Conservation (phyloP, 306 rosid species). For the Casuarina cunninghamiana region DNA sequence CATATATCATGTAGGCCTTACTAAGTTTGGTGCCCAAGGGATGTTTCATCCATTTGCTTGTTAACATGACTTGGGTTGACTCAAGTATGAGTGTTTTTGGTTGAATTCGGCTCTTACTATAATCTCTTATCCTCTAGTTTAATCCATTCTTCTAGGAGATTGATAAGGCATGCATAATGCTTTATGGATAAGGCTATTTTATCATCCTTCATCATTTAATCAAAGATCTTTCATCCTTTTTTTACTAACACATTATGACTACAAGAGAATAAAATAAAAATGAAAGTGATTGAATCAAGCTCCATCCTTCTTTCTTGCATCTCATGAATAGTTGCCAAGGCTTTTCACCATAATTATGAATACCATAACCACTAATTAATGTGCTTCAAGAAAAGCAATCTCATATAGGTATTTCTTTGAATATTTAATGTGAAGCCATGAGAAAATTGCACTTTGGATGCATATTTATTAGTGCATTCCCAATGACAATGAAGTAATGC, state of each 20-base stretch:
- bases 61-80: too few species aligned
- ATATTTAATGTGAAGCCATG: slow-evolving; percentile 36
- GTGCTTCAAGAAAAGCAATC: slow-evolving; percentile 65
- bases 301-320: slow-evolving; percentile 52
- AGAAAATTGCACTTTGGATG: slow-evolving; percentile 66
- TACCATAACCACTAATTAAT: slow-evolving; percentile 53
- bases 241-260: slow-evolving; percentile 62
- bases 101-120: background rate
- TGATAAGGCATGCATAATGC: slow-evolving; percentile 62
- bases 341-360: slow-evolving; percentile 58
- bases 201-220: slow-evolving; percentile 29
- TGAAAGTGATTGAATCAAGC: slow-evolving; percentile 50
- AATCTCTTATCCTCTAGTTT: slow-evolving; percentile 26
- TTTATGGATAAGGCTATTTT: slow-evolving; percentile 35
- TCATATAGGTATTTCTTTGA: slow-evolving; percentile 48
- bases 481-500: slow-evolving; percentile 43
- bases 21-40: too few species aligned
- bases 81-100: too few species aligned
- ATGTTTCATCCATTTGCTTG: too few species aligned
- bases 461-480: slow-evolving; percentile 65
- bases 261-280: slow-evolving; percentile 61
- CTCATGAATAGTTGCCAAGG: slow-evolving; percentile 52
- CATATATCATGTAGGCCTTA: too few species aligned
- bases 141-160: slow-evolving; percentile 62
- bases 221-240: slow-evolving; percentile 52